These are phyloP conservation scores for Trichoderma sp. DNA, from an alignment of 2,329 filamentous ascomycete genomes.

Conservation along the genomic window DNA sequence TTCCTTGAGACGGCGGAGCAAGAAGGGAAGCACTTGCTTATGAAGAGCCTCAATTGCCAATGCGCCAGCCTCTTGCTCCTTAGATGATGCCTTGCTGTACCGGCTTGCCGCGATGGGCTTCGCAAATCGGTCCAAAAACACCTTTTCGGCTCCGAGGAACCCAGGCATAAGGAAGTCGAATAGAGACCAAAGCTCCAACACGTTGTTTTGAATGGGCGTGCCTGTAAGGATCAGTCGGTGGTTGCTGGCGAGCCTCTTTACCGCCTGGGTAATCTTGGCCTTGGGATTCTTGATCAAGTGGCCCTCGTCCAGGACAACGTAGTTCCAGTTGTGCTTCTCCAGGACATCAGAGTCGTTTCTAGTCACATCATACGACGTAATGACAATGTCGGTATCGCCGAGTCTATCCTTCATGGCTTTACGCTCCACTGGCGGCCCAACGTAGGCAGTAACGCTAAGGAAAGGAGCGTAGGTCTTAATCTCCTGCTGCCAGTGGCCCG, in stretches of 20 bases:
- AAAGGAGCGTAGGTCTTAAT: slow-evolving; percentile 95
- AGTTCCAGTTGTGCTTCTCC: slow-evolving; percentile 87
- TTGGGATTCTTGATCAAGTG: slow-evolving; percentile 99
- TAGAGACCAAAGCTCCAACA: slow-evolving; percentile 92
- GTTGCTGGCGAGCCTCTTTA: slow-evolving; percentile 86
- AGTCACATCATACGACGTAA: slow-evolving; percentile 97
- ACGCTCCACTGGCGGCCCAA: slow-evolving; percentile 81
- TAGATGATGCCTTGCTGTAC: slow-evolving; percentile 95
- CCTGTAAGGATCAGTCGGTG: slow-evolving; percentile 95
- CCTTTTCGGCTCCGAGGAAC: slow-evolving; percentile 89
- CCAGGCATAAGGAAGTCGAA: slow-evolving; percentile 99
- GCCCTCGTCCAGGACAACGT: slow-evolving; percentile 93
- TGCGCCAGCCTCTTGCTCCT: slow-evolving; percentile 95
- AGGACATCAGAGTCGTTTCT: slow-evolving; percentile 90
- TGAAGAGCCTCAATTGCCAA: slow-evolving; percentile 96
- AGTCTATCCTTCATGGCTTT: slow-evolving; percentile 67
- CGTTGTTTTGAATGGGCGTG: slow-evolving; percentile 97
- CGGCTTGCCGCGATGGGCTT: slow-evolving; percentile 93
- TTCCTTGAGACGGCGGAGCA: slow-evolving; percentile 93
- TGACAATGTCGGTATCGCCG: slow-evolving; percentile 80
- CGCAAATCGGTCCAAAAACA: slow-evolving; percentile 92
- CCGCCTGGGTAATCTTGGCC: slow-evolving; percentile 89
- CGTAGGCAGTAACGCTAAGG: slow-evolving; percentile 83
- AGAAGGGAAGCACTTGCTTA: slow-evolving; percentile 95
- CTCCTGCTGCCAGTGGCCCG: slow-evolving; percentile 98